A percentile compares a stretch with the other conserved stretches of the same genome.
Evolutionary conservation across 2,329 filamentous ascomycete species (phyloP).

Genomic region (Diaporthe sp.): DNA sequence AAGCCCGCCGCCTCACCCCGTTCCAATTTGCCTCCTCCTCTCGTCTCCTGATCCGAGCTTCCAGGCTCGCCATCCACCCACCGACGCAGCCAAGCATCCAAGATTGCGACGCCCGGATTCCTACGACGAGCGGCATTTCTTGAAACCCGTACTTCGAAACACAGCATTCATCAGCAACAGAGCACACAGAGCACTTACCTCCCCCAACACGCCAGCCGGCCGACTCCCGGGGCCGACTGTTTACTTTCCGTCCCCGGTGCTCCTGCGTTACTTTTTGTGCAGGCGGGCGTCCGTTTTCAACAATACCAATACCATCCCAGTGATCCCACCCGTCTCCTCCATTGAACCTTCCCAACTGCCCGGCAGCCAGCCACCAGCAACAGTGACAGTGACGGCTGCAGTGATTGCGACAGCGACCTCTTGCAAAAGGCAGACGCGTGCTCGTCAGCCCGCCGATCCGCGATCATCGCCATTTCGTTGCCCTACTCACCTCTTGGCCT

Average conservation of each 20-base stretch:
- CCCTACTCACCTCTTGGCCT: constrained; percentile 19
- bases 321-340: constrained; percentile 7
- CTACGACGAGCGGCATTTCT: constrained; percentile 23
- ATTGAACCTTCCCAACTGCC: neutral
- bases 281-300: neutral
- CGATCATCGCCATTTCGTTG: constrained; percentile 39
- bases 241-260: constrained; percentile 6
- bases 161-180: constrained; percentile 14
- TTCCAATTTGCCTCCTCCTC: constrained; percentile 20
- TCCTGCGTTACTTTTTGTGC: constrained; percentile 4
- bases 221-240: constrained; percentile 23
- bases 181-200: neutral
- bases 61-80: constrained; percentile 6
- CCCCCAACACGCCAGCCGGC: neutral
- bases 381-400: neutral
- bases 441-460: constrained; percentile 4
- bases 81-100: constrained; percentile 21
- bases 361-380: neutral
- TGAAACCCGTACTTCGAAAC: constrained; percentile 28
- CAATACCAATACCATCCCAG: neutral
- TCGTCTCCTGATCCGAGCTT: constrained; percentile 27
- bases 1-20: neutral
- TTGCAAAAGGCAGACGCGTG: neutral
- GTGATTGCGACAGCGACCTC: neutral
- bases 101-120: constrained; percentile 10